Evolutionary conservation across 2,329 filamentous ascomycete genomes (phyloP).

Genomic region (Alternaria brassicicola): DNA sequence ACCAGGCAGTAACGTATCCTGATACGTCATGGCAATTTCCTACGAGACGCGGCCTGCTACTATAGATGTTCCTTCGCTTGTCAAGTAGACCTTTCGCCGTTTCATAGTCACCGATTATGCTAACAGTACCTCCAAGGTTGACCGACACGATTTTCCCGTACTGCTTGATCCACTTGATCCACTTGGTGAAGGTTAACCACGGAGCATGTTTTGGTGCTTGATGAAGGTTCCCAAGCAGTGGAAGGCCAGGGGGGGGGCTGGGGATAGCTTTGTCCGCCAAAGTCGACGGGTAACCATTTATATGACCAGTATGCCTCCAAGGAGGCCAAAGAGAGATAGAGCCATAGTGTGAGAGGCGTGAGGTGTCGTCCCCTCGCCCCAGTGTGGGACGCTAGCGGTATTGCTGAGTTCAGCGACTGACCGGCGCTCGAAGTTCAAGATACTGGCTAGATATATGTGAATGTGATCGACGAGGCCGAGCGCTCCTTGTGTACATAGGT

Average conservation of each 20-base stretch:
- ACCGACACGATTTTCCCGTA: conserved; percentile 46
- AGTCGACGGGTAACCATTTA: background rate
- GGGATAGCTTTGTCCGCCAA: conserved; percentile 19
- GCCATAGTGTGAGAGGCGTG: background rate
- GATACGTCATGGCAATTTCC: background rate
- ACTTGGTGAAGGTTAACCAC: conserved; percentile 39
- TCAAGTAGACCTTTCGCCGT: conserved; percentile 60
- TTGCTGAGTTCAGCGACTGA: background rate
- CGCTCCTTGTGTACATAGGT: background rate
- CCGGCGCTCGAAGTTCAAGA: accelerated
- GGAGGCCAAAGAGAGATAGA: background rate
- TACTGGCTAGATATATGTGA: background rate
- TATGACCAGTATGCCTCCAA: background rate
- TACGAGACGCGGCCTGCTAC: conserved; percentile 54
- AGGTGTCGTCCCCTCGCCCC: background rate
- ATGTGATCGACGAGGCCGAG: background rate
- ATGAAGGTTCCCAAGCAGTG: conserved; percentile 44
- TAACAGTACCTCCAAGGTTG: conserved; percentile 39
- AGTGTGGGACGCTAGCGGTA: background rate
- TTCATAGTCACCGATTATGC: conserved; percentile 56
- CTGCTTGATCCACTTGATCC: conserved; percentile 43
- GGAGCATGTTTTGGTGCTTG: conserved; percentile 31
- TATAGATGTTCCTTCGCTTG: conserved; percentile 58
- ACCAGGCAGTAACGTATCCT: background rate
- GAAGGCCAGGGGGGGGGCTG: conserved; percentile 36